Conservation (phyloP, 2,329 filamentous ascomycete genomes). For the Aspergillus japonicus region DNA sequence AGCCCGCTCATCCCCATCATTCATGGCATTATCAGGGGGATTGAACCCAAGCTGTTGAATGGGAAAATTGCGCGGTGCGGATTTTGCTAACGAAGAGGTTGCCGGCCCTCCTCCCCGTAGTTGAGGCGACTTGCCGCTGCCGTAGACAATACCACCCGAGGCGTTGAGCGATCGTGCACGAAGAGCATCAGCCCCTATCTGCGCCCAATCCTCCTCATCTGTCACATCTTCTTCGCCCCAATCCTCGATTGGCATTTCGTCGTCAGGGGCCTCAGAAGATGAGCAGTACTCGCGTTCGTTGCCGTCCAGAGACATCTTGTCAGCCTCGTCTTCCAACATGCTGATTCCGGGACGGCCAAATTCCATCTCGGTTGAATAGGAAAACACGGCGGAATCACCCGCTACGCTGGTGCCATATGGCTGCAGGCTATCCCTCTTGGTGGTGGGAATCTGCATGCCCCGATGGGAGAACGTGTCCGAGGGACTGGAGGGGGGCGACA, state of each 20-base stretch:
- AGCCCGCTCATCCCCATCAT: slow-evolving; percentile 45
- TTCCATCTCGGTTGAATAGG: slow-evolving; percentile 61
- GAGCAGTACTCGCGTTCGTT: slow-evolving; percentile 64
- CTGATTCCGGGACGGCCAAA: slow-evolving; percentile 60
- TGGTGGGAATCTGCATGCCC: slow-evolving; percentile 51
- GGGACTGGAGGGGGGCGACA: slow-evolving; percentile 54
- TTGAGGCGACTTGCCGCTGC: slow-evolving; percentile 29
- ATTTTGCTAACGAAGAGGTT: slow-evolving; percentile 40
- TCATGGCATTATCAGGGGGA: slow-evolving; percentile 34
- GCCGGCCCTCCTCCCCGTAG: slow-evolving; percentile 37
- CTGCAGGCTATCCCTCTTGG: slow-evolving; percentile 35
- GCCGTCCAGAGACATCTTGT: slow-evolving; percentile 90
- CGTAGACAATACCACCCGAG: slow-evolving; percentile 41
- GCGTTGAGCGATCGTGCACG: slow-evolving; percentile 61
- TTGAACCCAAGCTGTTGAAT: slow-evolving; percentile 35
- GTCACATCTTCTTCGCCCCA: slow-evolving; percentile 84
- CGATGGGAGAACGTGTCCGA: slow-evolving; percentile 45
- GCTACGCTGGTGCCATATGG: slow-evolving; percentile 62
- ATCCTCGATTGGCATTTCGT: slow-evolving; percentile 68
- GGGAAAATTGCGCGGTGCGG: slow-evolving; percentile 38
- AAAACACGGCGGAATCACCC: slow-evolving; percentile 72
- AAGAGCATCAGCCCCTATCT: slow-evolving; percentile 81
- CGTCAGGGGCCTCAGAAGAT: slow-evolving; percentile 70
- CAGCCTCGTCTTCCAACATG: slow-evolving; percentile 80
- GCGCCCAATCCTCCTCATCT: slow-evolving; percentile 94